Percentiles rank a stretch among this genome's conserved stretches.
phyloP scores from a whole-genome alignment of 306 rosid species.

The Sesbania bispinosa region DNA sequence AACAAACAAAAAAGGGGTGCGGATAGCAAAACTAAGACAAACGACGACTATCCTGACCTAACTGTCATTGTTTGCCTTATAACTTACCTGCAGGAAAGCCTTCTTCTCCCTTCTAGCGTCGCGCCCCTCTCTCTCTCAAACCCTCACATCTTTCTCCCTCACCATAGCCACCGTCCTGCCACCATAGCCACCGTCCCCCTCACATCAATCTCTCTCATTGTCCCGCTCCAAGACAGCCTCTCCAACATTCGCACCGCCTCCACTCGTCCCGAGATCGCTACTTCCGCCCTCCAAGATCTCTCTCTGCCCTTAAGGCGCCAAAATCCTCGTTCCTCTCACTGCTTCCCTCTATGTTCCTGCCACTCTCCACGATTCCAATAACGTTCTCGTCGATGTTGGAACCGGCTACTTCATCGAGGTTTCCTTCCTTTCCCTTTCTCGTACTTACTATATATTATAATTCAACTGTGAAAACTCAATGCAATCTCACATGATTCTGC shows the following conservation, averaged over 20 bases:
- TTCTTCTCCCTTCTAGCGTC: too few species aligned
- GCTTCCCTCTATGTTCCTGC: conserved; percentile 95
- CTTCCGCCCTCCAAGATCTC: conserved; percentile 79
- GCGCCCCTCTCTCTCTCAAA: too few species aligned
- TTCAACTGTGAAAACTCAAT: background rate
- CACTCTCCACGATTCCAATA: conserved; percentile 62
- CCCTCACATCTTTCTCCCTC: too few species aligned
- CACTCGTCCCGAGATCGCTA: conserved; percentile 74
- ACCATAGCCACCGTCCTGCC: too few species aligned
- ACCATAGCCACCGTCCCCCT: too few species aligned
- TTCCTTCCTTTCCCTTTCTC: too few species aligned
- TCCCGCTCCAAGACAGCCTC: conserved; percentile 87
- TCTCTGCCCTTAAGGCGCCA: conserved; percentile 68
- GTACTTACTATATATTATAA: background rate
- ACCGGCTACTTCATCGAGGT: conserved; percentile 97
- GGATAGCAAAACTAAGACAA: too few species aligned
- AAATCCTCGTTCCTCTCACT: conserved; percentile 85
- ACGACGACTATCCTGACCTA: too few species aligned
- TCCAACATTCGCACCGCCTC: conserved; percentile 87
- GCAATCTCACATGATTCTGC: background rate
- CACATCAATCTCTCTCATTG: too few species aligned
- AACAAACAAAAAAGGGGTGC: too few species aligned
- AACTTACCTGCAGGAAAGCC: too few species aligned
- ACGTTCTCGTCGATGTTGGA: conserved; percentile 83
- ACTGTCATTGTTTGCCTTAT: too few species aligned